Evolutionary conservation across 306 rosid species (phyloP).

Genomic region (Quercus alba): DNA sequence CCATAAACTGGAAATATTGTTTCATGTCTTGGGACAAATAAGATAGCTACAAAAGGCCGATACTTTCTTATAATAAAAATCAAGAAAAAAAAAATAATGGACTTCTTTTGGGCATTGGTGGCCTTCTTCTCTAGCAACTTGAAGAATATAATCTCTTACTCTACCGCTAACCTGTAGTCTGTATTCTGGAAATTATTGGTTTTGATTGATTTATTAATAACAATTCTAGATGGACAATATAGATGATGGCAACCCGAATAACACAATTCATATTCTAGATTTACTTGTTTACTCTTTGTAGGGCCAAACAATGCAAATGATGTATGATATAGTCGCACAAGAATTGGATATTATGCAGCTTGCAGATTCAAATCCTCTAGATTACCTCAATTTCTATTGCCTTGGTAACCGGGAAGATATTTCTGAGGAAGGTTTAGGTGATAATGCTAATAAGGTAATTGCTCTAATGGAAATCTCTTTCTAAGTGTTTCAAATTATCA

Average conservation of each 20-base stretch:
- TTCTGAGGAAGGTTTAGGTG: conserved; percentile 30
- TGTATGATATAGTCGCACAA: conserved; percentile 64
- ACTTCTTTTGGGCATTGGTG: not conserved
- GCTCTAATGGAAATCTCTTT: conserved; percentile 2
- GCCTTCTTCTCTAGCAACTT: not conserved
- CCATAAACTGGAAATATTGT: not conserved
- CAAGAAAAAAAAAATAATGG: not conserved
- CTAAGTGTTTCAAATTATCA: not conserved
- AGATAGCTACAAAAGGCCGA: not conserved
- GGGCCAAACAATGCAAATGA: conserved; percentile 84
- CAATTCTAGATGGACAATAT: not conserved
- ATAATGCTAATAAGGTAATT: conserved; percentile 55
- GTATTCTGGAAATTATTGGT: not conserved
- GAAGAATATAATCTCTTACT: not conserved
- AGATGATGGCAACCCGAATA: not conserved
- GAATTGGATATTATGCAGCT: conserved; percentile 51
- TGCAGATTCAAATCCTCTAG: conserved; percentile 47
- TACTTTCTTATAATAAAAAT: not conserved
- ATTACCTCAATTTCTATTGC: conserved; percentile 91
- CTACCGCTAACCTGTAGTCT: not conserved
- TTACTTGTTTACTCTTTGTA: conserved; percentile 31
- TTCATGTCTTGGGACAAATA: not conserved
- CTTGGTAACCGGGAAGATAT: conserved; percentile 87
- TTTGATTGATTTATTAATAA: not conserved
- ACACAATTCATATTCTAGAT: conserved; percentile 14